Evolutionary conservation across 2,329 filamentous ascomycete genomes (phyloP).

Genomic region (Phaeosphaeriaceae sp.): DNA sequence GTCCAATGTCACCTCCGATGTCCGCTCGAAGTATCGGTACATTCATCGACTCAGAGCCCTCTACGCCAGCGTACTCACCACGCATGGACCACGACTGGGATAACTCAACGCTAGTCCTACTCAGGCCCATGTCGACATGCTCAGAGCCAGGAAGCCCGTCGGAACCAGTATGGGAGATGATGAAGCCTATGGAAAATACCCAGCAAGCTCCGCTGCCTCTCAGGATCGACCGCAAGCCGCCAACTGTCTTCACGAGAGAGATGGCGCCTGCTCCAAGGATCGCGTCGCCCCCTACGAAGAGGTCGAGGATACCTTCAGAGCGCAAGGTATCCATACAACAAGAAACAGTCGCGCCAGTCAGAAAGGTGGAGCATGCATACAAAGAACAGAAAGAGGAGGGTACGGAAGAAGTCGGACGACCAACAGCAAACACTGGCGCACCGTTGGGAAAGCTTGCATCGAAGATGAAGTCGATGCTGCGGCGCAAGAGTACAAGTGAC

Average conservation of each 20-base stretch:
- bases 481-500: conserved; percentile 28
- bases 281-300: conserved; percentile 24
- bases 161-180: conserved; percentile 45
- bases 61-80: conserved; percentile 46
- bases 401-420: conserved; percentile 20
- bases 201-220: conserved; percentile 2
- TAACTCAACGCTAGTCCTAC: conserved; percentile 33
- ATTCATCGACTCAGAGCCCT: conserved; percentile 47
- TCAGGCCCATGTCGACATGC: conserved; percentile 37
- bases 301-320: conserved; percentile 2
- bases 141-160: conserved; percentile 33
- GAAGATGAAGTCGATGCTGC: conserved; percentile 39
- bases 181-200: conserved; percentile 24
- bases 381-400: conserved; percentile 19
- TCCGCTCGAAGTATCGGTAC: conserved; percentile 45
- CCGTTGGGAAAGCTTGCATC: conserved; percentile 39
- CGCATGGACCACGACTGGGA: conserved; percentile 36
- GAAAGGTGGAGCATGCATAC: conserved; percentile 16
- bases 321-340: conserved; percentile 7
- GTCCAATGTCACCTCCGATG: conserved; percentile 43
- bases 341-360: conserved; percentile 17
- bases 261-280: conserved; percentile 9
- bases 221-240: conserved; percentile 12
- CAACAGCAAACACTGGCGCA: conserved; percentile 20
- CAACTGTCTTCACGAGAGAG: conserved; percentile 11